Percentiles rank a stretch among this genome's conserved stretches.
phyloP scores from a whole-genome alignment of 2,329 filamentous ascomycete species.

The Paraphoma chrysanthemicola region DNA sequence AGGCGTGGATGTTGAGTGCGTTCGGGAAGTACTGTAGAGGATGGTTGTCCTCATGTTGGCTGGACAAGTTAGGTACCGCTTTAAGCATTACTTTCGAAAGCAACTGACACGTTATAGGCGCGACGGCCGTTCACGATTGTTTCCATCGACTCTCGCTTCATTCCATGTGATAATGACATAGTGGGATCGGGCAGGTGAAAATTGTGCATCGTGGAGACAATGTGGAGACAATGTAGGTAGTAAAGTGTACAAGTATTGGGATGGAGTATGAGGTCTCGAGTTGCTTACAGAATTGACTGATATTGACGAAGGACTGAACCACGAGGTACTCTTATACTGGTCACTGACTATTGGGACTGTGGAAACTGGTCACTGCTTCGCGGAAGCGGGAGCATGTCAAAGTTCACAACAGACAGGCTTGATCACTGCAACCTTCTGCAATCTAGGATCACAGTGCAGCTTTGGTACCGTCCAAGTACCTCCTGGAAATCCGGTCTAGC shows the following conservation, averaged over 20 bases:
- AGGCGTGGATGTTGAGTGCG: not conserved
- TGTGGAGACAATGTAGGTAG: not conserved
- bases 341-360: not conserved
- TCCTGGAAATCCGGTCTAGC: not conserved
- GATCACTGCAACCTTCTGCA: constrained; percentile 6
- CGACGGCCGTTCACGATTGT: not conserved
- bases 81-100: not conserved
- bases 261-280: too few relatives aligned
- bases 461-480: not conserved
- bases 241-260: not conserved
- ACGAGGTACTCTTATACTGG: not conserved
- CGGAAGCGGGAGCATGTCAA: constrained; percentile 9
- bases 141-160: not conserved
- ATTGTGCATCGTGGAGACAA: not conserved
- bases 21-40: not conserved
- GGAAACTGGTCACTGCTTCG: not conserved
- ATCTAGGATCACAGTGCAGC: constrained; percentile 5
- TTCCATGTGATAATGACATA: not conserved
- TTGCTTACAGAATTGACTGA: not conserved
- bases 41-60: not conserved
- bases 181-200: not conserved
- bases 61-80: not conserved
- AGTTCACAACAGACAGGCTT: not conserved
- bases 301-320: not conserved
- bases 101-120: not conserved